Conservation (phyloP, 345 rosid genomes). For the Draba incana region DNA sequence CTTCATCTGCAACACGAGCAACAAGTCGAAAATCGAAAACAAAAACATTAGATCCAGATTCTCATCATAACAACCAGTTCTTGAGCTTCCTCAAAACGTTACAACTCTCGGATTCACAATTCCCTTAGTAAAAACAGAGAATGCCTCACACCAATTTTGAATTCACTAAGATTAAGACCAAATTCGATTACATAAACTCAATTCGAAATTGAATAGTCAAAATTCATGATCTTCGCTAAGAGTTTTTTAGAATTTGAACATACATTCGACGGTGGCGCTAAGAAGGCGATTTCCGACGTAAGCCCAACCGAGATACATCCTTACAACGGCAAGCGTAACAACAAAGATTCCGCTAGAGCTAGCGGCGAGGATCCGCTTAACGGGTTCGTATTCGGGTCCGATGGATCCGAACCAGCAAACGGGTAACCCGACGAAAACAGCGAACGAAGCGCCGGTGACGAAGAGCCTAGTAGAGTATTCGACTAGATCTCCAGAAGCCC, state of each 20-base stretch:
- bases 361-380: conserved; percentile 58
- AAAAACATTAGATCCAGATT: background rate
- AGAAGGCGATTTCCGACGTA: conserved; percentile 95
- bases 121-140: background rate
- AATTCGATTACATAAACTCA: conserved; percentile 1
- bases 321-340: conserved; percentile 81
- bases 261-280: conserved; percentile 95
- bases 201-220: background rate
- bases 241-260: background rate
- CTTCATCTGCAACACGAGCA: conserved; percentile 69
- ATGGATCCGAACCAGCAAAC: conserved; percentile 84
- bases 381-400: conserved; percentile 67
- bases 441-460: conserved; percentile 72
- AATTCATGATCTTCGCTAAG: background rate
- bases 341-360: conserved; percentile 75
- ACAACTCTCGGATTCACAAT: background rate
- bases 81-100: background rate
- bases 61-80: background rate
- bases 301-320: conserved; percentile 99
- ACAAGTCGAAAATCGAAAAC: background rate
- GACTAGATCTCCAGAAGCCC: conserved; percentile 65
- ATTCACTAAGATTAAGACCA: background rate
- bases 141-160: background rate
- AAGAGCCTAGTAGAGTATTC: conserved; percentile 65
- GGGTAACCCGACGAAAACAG: conserved; percentile 70